Conservation (phyloP, 805 yeast species). For the Ogataea chonburiensis region DNA sequence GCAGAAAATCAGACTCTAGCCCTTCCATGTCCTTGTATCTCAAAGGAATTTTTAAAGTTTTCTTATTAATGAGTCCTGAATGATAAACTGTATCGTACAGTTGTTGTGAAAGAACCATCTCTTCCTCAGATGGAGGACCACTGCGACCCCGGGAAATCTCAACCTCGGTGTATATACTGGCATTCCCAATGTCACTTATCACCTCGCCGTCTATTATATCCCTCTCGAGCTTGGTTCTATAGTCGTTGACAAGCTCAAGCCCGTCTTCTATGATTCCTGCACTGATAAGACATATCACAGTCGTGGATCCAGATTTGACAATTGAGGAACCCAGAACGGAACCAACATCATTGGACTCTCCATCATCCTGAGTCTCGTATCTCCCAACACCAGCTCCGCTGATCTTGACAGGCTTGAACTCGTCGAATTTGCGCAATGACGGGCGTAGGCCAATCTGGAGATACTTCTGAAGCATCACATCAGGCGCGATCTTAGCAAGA, state of each 20-base stretch:
- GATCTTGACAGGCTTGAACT: constrained; percentile 59
- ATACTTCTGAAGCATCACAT: constrained; percentile 76
- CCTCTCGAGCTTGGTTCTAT: constrained; percentile 38
- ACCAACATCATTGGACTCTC: constrained; percentile 19
- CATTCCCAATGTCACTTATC: constrained; percentile 28
- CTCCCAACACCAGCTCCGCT: constrained; percentile 38
- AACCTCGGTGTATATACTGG: constrained; percentile 67
- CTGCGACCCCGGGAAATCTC: constrained; percentile 71
- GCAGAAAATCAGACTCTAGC: constrained; percentile 24
- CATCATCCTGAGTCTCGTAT: constrained; percentile 23
- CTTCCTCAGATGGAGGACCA: constrained; percentile 86
- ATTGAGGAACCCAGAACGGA: constrained; percentile 65
- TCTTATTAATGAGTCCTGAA: constrained; percentile 49
- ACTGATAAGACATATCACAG: constrained; percentile 67
- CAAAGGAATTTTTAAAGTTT: constrained; percentile 54
- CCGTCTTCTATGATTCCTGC: constrained; percentile 64
- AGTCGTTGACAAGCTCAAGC: constrained; percentile 42
- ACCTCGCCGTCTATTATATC: constrained; percentile 31
- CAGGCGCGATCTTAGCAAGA: constrained; percentile 82
- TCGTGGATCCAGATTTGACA: constrained; percentile 67
- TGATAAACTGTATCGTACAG: constrained; percentile 59
- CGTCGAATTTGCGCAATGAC: constrained; percentile 63
- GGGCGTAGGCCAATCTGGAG: constrained; percentile 76
- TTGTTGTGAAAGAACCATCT: constrained; percentile 68
- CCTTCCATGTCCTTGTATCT: constrained; percentile 40